These are phyloP conservation scores for Aspergillus ochraceoroseus DNA, from an alignment of 2,329 filamentous ascomycete species.

Conservation along the genomic window DNA sequence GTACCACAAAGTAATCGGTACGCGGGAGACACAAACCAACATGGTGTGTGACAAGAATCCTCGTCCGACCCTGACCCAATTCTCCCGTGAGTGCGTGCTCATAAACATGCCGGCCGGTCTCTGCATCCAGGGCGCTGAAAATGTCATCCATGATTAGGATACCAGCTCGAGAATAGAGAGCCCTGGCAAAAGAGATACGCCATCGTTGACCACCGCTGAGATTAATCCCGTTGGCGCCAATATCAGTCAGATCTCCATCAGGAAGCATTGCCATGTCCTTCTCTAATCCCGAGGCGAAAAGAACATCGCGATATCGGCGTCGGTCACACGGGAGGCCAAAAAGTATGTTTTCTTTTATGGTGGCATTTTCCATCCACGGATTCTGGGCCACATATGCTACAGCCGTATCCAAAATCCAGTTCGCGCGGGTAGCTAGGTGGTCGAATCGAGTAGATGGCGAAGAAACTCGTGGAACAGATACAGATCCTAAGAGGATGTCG, in stretches of 20 bases:
- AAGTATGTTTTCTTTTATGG: conserved; percentile 70
- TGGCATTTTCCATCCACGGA: conserved; percentile 80
- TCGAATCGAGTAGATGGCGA: conserved; percentile 57
- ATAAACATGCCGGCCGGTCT: conserved; percentile 73
- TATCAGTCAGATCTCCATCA: conserved; percentile 73
- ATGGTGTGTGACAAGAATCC: conserved; percentile 77
- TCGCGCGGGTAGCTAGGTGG: conserved; percentile 53
- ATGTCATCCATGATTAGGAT: conserved; percentile 78
- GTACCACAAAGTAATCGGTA: conserved; percentile 68
- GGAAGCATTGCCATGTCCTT: conserved; percentile 72
- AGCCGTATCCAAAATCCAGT: conserved; percentile 67
- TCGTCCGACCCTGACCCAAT: conserved; percentile 63
- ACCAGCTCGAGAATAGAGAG: conserved; percentile 71
- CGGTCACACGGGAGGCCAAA: conserved; percentile 68
- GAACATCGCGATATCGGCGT: conserved; percentile 64
- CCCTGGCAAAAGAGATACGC: conserved; percentile 73
- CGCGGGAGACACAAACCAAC: conserved; percentile 65
- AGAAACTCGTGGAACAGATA: conserved; percentile 51
- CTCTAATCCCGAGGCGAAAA: conserved; percentile 66
- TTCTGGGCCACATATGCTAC: conserved; percentile 74
- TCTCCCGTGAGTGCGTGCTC: conserved; percentile 69
- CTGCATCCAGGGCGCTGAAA: conserved; percentile 74
- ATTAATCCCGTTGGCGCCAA: conserved; percentile 80
- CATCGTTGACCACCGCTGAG: conserved; percentile 79
- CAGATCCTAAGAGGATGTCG: conserved; percentile 59